Base-by-base conservation (phyloP, 2,329 filamentous ascomycete species). In the Hymenoscyphus scutula region DNA sequence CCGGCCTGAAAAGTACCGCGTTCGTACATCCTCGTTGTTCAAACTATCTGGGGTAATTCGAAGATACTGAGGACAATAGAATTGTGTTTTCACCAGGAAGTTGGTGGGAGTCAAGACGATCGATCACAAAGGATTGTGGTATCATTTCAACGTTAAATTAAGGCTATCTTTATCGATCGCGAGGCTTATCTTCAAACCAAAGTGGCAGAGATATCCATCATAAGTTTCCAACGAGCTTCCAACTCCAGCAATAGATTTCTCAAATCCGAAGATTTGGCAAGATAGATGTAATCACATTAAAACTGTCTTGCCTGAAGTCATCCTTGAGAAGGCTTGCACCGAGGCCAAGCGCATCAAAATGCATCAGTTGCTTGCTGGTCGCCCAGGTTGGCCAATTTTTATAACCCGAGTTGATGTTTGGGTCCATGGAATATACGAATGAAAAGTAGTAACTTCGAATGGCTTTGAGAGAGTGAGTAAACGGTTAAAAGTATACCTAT, bases 371-470 rank as follows among this genome's bases (percentile, higher is more conserved):
- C 61, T 80, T 78, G 1, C 72, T 73, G 2, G 76, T 70, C 15
- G 74, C 77, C 82, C 84, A 89, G 68, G 81, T 74, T 38, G 84
- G 84, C 84, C 84, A 86, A 23, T 70, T 57, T 13, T 69, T 54
- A 34, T 63, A 62, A 8, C 23, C 48, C 15, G 64, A 73, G 70
- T 69, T 77, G 68, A 67, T 74, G 53, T 93, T 93, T 1, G 90
- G 90, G 72, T 93, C 85, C 59, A 88, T 76, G 54, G 86, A 84
- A 73, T 91, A 82, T 8, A 92, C 70, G 71, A 94, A 94, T 57
- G 84, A 87, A 70, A 88, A 80, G 70, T 92, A 93, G 74, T 92
- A 93, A 0, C 81, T 82, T 63, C 87, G 82, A 55, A 87, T 85
- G 1, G 62, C 62, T 64, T 11, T 8, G 34, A 56, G 17, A 45